A percentile compares a stretch with the other conserved stretches of the same genome.
These are phyloP conservation scores for Alternaria ventricosa DNA, from an alignment of 2,329 filamentous ascomycete species.

Conservation along the genomic window DNA sequence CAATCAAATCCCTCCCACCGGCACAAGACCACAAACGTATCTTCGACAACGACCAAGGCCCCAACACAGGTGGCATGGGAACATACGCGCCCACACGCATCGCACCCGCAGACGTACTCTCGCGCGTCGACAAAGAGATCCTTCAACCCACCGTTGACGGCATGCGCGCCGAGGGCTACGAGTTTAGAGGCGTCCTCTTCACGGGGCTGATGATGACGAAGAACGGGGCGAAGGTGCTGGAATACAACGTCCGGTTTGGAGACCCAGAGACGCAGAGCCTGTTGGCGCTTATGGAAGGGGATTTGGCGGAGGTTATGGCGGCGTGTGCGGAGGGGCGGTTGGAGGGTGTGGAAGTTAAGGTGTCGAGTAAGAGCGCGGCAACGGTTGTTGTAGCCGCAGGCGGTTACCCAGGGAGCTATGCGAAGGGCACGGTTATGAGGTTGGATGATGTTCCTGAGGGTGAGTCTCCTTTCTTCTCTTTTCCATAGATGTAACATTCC, in stretches of 20 bases:
- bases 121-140: constrained; percentile 78
- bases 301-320: constrained; percentile 87
- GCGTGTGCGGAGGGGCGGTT: constrained; percentile 81
- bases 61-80: constrained; percentile 97
- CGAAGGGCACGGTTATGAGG: constrained; percentile 73
- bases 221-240: constrained; percentile 79
- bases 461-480: constrained; percentile 45
- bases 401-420: constrained; percentile 84
- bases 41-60: constrained; percentile 85
- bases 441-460: constrained; percentile 60
- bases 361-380: constrained; percentile 75
- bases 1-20: constrained; percentile 81
- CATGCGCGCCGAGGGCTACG: constrained; percentile 74
- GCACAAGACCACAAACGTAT: constrained; percentile 98
- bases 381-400: constrained; percentile 94
- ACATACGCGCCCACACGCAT: constrained; percentile 81
- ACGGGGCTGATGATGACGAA: constrained; percentile 94
- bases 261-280: constrained; percentile 92
- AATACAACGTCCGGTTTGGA: constrained; percentile 93
- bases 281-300: constrained; percentile 80
- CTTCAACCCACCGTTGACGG: constrained; percentile 89
- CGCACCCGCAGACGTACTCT: constrained; percentile 67
- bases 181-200: constrained; percentile 73
- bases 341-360: constrained; percentile 70
- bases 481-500: too few relatives aligned